Evolutionary conservation across 1,139 yeast genomes (phyloP).

Genomic region (Meyerozyma elateridarum): DNA sequence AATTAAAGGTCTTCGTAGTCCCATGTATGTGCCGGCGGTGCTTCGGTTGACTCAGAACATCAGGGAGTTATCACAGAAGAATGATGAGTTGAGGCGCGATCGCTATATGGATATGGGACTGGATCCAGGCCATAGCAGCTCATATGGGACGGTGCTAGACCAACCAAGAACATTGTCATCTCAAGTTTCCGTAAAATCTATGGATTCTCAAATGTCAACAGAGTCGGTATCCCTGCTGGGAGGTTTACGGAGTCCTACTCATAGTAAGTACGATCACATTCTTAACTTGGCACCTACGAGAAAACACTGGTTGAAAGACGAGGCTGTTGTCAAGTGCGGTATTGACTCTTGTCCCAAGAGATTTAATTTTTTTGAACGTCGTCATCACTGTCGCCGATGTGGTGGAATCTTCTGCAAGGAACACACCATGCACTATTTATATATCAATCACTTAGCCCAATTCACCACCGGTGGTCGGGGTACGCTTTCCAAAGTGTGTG

Average conservation of each 20-base stretch:
- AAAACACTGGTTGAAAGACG: constrained; percentile 79
- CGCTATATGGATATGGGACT: too few species aligned
- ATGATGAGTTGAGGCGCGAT: neutral
- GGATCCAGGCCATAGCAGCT: neutral
- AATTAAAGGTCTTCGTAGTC: constrained; percentile 70
- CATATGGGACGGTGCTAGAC: neutral
- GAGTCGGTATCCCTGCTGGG: constrained; percentile 19
- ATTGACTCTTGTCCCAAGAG: constrained; percentile 51
- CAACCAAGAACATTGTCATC: neutral
- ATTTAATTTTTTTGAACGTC: constrained; percentile 74
- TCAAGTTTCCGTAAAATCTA: constrained; percentile 29
- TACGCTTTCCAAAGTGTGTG: constrained; percentile 74
- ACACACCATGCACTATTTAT: constrained; percentile 49
- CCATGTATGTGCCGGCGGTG: constrained; percentile 88
- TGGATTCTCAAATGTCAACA: constrained; percentile 31
- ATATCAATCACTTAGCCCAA: constrained; percentile 66
- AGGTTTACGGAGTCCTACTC: constrained; percentile 12
- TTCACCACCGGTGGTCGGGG: constrained; percentile 76
- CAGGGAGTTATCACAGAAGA: neutral
- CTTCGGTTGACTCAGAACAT: constrained; percentile 45
- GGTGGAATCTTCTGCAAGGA: constrained; percentile 87
- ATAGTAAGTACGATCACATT: constrained; percentile 25
- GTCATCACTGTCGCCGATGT: constrained; percentile 93
- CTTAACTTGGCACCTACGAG: constrained; percentile 50
- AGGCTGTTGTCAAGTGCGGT: constrained; percentile 57